A percentile compares a stretch with the other conserved stretches of the same genome.
phyloP scores from a whole-genome alignment of 257 asterid species.

The Rubia yunnanensis region DNA sequence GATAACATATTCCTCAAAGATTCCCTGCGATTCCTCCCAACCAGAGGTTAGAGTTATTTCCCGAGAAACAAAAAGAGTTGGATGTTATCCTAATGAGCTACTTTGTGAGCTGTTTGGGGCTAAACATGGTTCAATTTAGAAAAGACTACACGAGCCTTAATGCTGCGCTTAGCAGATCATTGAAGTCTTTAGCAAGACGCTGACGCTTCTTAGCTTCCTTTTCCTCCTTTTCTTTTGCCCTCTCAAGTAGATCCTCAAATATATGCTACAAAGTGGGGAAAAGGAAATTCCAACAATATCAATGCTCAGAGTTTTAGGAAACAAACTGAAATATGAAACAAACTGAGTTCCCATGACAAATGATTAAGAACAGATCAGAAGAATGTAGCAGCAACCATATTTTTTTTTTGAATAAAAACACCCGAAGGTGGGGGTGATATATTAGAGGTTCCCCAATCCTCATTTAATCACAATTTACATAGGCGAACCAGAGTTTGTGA shows the following conservation, averaged over 20 bases:
- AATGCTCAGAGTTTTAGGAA: not conserved
- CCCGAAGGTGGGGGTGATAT: no score
- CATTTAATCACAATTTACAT: no score
- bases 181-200: slow-evolving; percentile 80
- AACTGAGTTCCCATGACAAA: not conserved
- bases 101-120: not conserved
- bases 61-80: slow-evolving; percentile 21
- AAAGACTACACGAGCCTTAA: slow-evolving; percentile 48
- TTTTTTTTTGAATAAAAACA: no score
- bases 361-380: not conserved
- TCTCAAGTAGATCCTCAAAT: slow-evolving; percentile 74
- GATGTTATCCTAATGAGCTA: not conserved
- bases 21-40: slow-evolving; percentile 84
- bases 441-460: no score
- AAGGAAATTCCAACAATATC: not conserved
- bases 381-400: not conserved
- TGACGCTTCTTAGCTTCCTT: slow-evolving; percentile 86
- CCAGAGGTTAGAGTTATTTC: slow-evolving; percentile 62
- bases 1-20: slow-evolving; percentile 66
- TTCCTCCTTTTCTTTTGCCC: slow-evolving; percentile 97
- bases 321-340: no score
- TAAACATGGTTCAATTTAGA: slow-evolving; percentile 4
- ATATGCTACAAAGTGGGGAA: slow-evolving; percentile 48
- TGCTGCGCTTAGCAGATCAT: slow-evolving; percentile 54
- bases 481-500: no score